Evolutionary conservation across 768 basidiomycete species (phyloP), one percentile per base, ranked within the genome.

Genomic region (Tephrocybe sp.): DNA sequence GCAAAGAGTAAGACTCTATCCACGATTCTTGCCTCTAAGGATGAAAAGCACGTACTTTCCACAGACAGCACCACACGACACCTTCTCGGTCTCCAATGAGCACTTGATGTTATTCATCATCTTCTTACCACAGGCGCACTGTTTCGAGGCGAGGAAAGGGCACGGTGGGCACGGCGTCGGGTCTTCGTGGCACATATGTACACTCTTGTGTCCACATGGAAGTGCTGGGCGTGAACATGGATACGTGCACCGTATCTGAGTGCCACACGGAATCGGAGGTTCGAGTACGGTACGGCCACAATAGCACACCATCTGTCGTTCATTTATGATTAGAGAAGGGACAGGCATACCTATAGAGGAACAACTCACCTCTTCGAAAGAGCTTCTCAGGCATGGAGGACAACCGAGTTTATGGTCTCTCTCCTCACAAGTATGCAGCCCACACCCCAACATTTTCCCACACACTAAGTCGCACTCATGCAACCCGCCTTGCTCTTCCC

Each of bases 81-180:
- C 86, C 60, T 84, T 87, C 60, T 89, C 77, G 11, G 66, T 68
- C 58, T 79, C 87, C 60, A 89, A 81, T 1, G 92, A 90, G 64
- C 97, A 99, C 28, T 82, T 74, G 9, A 94, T 78, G 60, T 98
- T 92, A 37, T 75, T 78, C 3, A 98, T 76, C 30, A 69, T 69
- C 61, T 84, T 87, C 76, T 95, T 93, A 21, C 92, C 91, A 63
- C 97, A 99, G 0, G 89, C 91, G 64, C 97, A 99, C 6, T 62
- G 58, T 64, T 93, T 94, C 22, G 71, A 74, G 0, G 88, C 85
- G 36, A 99, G 71, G 64, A 83, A 86, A 1, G 87, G 83, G 59
- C 97, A 99, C 0, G 93, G 90, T 1, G 96, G 96, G 64, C 97
- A 99, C 0, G 63, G 69, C 6, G 59, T 61, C 9, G 73, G 69